A percentile compares a stretch with the other conserved stretches of the same genome.
Evolutionary conservation across 352 stramenopile species (phyloP).

Genomic region (Phytophthora tubulina): DNA sequence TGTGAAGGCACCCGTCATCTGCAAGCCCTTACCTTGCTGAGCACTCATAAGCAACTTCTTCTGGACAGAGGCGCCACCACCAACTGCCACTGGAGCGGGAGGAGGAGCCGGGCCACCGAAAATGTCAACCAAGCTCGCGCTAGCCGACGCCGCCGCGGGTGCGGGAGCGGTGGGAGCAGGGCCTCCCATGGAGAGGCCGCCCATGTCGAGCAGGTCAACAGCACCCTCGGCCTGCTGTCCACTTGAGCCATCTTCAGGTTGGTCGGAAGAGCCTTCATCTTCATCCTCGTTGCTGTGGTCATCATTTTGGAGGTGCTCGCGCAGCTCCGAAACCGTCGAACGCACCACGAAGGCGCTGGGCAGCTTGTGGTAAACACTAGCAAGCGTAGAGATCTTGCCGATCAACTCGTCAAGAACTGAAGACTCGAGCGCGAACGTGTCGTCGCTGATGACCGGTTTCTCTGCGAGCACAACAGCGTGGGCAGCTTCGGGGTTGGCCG

Average conservation of each 20-base stretch:
- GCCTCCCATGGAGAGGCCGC: constrained; percentile 80
- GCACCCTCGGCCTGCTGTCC: constrained; percentile 41
- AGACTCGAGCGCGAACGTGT: constrained; percentile 96
- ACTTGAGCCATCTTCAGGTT: constrained; percentile 55
- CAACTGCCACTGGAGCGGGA: constrained; percentile 40
- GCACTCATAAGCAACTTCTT: constrained; percentile 83
- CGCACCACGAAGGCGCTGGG: constrained; percentile 86
- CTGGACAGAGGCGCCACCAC: constrained; percentile 32
- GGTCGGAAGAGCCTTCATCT: constrained; percentile 70
- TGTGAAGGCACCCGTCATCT: constrained; percentile 87
- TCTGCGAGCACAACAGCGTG: constrained; percentile 98
- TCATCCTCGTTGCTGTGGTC: constrained; percentile 77
- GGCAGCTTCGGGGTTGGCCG: constrained; percentile 98
- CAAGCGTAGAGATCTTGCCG: constrained; percentile 97
- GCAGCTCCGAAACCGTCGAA: constrained; percentile 82
- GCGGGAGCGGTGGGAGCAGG: constrained; percentile 50
- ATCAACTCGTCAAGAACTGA: constrained; percentile 97
- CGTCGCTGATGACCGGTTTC: constrained; percentile 99
- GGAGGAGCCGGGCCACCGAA: constrained; percentile 71
- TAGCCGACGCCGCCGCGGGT: constrained; percentile 37
- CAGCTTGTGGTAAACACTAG: constrained; percentile 98
- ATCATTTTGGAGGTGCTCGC: constrained; percentile 74
- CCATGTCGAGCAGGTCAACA: constrained; percentile 88
- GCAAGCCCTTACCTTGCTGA: constrained; percentile 90
- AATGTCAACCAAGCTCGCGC: constrained; percentile 80